Conservation (phyloP, 305 asterid species). For the Fraxinus dipetala region DNA sequence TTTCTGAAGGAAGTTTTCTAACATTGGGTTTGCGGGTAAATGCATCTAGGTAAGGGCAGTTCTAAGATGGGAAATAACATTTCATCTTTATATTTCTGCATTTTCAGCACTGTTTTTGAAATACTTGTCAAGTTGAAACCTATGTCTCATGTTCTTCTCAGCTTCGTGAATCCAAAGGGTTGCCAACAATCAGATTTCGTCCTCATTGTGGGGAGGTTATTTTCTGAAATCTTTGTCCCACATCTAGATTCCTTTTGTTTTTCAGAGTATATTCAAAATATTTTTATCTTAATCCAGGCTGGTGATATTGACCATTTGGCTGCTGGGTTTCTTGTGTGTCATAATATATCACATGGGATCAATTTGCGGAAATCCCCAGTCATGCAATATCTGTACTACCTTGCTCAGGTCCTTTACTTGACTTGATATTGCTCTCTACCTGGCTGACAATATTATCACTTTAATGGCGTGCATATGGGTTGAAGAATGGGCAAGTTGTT, state of each 20-base stretch:
- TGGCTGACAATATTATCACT: slow-evolving; percentile 13
- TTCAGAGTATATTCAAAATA: slow-evolving; percentile 19
- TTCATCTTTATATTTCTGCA: not conserved
- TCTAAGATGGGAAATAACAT: slow-evolving; percentile 14
- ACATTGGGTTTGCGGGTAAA: slow-evolving; percentile 5
- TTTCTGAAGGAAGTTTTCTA: slow-evolving; percentile 18
- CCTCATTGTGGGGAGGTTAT: slow-evolving; percentile 99
- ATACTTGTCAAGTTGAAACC: slow-evolving; percentile 1
- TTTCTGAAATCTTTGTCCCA: slow-evolving; percentile 28
- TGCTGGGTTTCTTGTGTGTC: slow-evolving; percentile 88
- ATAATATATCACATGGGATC: slow-evolving; percentile 89
- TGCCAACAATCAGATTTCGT: slow-evolving; percentile 81
- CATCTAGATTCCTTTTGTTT: slow-evolving; percentile 18
- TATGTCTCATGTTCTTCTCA: slow-evolving; percentile 29
- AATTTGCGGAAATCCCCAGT: slow-evolving; percentile 87
- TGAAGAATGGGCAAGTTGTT: slow-evolving; percentile 7
- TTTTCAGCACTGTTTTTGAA: slow-evolving; percentile 3
- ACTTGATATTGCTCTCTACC: slow-evolving; percentile 12
- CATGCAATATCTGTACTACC: slow-evolving; percentile 85
- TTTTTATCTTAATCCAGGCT: slow-evolving; percentile 53
- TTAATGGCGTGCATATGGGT: slow-evolving; percentile 12
- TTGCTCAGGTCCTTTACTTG: slow-evolving; percentile 76
- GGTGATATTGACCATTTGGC: slow-evolving; percentile 97
- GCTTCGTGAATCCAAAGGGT: slow-evolving; percentile 93
- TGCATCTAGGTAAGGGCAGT: slow-evolving; percentile 11